Base-by-base conservation (phyloP, 495 filamentous ascomycete genomes). In the Podospora didyma region DNA sequence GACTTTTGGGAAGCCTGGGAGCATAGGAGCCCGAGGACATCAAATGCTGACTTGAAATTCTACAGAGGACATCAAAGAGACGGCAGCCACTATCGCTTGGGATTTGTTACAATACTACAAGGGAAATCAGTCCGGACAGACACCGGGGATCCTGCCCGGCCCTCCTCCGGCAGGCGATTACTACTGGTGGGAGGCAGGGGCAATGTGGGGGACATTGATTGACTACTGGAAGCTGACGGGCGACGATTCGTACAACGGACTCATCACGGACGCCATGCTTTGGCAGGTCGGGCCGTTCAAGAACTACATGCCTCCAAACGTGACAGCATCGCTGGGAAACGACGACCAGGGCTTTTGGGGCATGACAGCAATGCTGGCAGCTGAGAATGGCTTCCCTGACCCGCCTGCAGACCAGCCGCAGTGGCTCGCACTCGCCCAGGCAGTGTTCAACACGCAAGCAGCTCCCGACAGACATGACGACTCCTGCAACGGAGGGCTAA, bases 271-370 rank as follows among this genome's bases (percentile, higher is more conserved):
- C 11, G 85, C 82, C n/a, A 74, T 93, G 75, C 77, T 89, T 49
- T 81, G 67, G 64, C 89, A 93, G 65, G 81, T 82, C 41, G 89
- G 87, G 21, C 76, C 80, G 20, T 65, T 83, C 56, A 62, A 80
- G 50, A 82, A 92, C 69, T 92, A 82, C 73, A 85, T 86, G 69
- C 83, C 84, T 7, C 68, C 63, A 24, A 93, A 95, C 69, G 87
- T 89, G 56, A 88, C 85, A 20, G 78, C 82, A 51, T 87, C 87
- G 0, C 82, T 90, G 58, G 90, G 90, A 35, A 95, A 95, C 62
- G 90, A 94, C 64, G 90, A 95, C 64, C 89, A 92, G 67, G 81
- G 70, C 46, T 89, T 90, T 67, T 90, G 86, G 89, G 86, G 74
- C 49, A 84, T 90, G 72, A 77, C 88, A 41, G 85, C 82, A 39